Evolutionary conservation across 78 protist species (phyloP), one percentile per base, ranked within the genome.

Genomic region (Dictyostelium purpureum): DNA sequence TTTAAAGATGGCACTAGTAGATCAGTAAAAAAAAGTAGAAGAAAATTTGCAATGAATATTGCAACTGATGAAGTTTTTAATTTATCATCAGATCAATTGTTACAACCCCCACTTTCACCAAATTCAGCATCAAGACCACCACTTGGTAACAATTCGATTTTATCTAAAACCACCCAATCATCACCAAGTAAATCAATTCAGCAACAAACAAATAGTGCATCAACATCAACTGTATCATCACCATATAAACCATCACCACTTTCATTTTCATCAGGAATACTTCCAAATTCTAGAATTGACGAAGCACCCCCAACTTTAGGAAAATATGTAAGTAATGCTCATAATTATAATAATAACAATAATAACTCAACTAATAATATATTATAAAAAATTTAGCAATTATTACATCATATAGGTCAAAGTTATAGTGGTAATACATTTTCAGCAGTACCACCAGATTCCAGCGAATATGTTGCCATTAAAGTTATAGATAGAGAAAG

Each of bases 341-440:
- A 12, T 63, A 12, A 28, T 14, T 31, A 12, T 61, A 10, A 9
- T 63, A 28, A 7, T 12, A 12, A 33, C 7, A 31, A 35, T 31
- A 4, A n/a, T 26, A 26, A 33, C 2, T 21, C 6, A 21, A 18
- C 26, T 69, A 35, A 37, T 69, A 37, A n/a, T n/a, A n/a, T n/a
- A n/a, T n/a, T 40, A 26, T 35, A 28, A 28, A 47, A 16, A 2
- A 4, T 4, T 18, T 54, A 83, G 90, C 92, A 73, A 85, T n/a
- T 85, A 70, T 42, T 85, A 59, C 92, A 85, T 85, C 80, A 85
- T 61, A 73, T 85, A 38, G 92, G 92, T 33, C 65, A 52, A 56
- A 70, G 92, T 42, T 85, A 73, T 73, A 26, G 71, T 70, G 92
- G 92, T 42, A 85, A 85, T 61, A 85, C 92, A 57, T 85, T 42